phyloP scores from a whole-genome alignment of 768 basidiomycete genomes.

The Clitopilus passeckerianus region DNA sequence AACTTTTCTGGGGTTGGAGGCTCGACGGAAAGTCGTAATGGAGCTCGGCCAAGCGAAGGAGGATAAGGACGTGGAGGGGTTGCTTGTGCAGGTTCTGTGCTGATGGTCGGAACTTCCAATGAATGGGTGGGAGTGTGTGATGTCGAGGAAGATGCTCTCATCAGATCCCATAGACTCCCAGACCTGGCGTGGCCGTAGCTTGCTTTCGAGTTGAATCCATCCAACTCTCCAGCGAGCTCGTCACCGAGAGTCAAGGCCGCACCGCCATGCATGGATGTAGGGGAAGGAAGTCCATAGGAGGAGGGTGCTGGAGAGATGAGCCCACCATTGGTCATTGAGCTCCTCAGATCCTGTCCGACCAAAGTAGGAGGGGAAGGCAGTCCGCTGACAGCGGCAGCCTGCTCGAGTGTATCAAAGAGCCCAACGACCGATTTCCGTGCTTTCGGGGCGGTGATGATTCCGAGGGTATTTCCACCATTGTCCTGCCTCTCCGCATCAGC shows the following conservation, averaged over 20 bases:
- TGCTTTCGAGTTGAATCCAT: conserved; percentile 5
- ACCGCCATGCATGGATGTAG: conserved; percentile 4
- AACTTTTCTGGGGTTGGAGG: conserved; percentile 35
- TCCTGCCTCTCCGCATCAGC: conserved; percentile 9
- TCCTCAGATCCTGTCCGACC: conserved; percentile 21
- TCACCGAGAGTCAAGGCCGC: conserved; percentile 40
- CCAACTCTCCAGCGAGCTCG: conserved; percentile 54
- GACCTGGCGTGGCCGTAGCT: conserved; percentile 35
- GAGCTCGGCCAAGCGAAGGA: conserved; percentile 4
- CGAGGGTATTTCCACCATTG: conserved; percentile 7
- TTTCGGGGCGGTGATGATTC: conserved; percentile 10
- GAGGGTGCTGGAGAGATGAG: conserved; percentile 29
- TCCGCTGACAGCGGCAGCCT: conserved; percentile 10
- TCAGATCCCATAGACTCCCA: conserved; percentile 52
- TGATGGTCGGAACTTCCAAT: conserved; percentile 10
- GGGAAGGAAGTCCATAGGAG: conserved; percentile 22
- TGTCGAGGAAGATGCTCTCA: conserved; percentile 35
- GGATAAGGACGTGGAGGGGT: conserved; percentile 13
- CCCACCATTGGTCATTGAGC: conserved; percentile 24
- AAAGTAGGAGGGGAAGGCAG: conserved; percentile 21
- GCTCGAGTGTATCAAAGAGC: conserved; percentile 42
- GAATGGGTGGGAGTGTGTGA: conserved; percentile 28
- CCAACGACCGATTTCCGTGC: conserved; percentile 57
- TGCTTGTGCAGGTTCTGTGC: conserved; percentile 1
- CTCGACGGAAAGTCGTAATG: conserved; percentile 34